phyloP scores from a whole-genome alignment of 495 filamentous ascomycete genomes.

The Apodospora peruviana region DNA sequence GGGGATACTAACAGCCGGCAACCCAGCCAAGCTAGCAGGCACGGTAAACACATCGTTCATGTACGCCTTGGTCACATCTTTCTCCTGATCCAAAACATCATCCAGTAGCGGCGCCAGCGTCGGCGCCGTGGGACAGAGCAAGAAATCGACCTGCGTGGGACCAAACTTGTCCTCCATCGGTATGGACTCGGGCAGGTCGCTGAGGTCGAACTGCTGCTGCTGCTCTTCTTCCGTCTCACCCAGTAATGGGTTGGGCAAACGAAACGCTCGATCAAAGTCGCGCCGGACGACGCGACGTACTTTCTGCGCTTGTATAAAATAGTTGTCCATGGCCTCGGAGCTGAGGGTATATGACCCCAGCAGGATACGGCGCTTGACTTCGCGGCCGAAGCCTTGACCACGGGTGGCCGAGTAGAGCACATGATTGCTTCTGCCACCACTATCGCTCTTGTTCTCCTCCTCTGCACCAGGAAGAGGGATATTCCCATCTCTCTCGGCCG shows the following conservation, averaged over 20 bases:
- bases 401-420: constrained; percentile 74
- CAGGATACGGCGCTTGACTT: constrained; percentile 80
- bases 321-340: constrained; percentile 88
- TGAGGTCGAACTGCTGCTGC: constrained; percentile 40
- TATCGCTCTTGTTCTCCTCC: too few species aligned
- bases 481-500: constrained; percentile 22
- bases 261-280: constrained; percentile 81
- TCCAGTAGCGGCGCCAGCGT: constrained; percentile 64
- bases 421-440: too few species aligned
- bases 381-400: constrained; percentile 67
- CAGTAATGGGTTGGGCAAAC: constrained; percentile 57
- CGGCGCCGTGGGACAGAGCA: constrained; percentile 84
- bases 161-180: constrained; percentile 39
- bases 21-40: constrained; percentile 84
- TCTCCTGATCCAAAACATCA: constrained; percentile 36
- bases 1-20: constrained; percentile 85
- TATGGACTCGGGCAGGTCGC: constrained; percentile 36
- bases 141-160: constrained; percentile 65
- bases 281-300: constrained; percentile 75
- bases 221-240: constrained; percentile 23
- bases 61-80: constrained; percentile 49
- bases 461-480: too few species aligned
- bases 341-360: constrained; percentile 88
- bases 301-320: constrained; percentile 90
- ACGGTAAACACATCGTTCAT: constrained; percentile 95